Conservation (phyloP, 352 stramenopile genomes). For the Sclerospora graminicola region DNA sequence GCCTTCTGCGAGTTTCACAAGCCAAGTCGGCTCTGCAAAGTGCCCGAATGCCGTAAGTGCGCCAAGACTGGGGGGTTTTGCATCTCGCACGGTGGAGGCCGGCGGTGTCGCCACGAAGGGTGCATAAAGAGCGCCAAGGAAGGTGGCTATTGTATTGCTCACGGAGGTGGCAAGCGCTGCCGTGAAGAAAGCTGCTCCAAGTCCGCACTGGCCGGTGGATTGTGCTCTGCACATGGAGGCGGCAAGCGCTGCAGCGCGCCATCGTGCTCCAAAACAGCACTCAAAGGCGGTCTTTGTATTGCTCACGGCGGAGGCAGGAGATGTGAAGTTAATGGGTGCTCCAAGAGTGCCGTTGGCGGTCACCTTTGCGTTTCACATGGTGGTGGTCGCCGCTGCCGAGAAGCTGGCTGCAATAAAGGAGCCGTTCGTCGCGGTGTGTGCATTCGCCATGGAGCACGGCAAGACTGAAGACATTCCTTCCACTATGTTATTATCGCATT, state of each 20-base stretch:
- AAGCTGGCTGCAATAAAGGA: constrained; percentile 51
- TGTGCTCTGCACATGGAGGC: constrained; percentile 62
- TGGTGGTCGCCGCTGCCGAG: constrained; percentile 45
- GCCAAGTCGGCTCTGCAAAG: constrained; percentile 54
- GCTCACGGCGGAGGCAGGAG: constrained; percentile 49
- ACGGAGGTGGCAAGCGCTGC: constrained; percentile 51
- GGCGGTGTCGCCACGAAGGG: constrained; percentile 32
- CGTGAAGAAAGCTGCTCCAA: constrained; percentile 41
- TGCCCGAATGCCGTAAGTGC: constrained; percentile 43
- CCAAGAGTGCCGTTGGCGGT: constrained; percentile 51
- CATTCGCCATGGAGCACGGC: constrained; percentile 48
- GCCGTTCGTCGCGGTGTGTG: constrained; percentile 61
- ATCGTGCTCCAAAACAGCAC: constrained; percentile 50
- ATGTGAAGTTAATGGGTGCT: constrained; percentile 36
- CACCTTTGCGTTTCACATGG: constrained; percentile 55
- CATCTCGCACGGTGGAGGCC: constrained; percentile 59
- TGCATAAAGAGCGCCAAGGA: constrained; percentile 72
- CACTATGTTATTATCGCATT: constrained; percentile 3
- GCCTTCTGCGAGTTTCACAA: constrained; percentile 59
- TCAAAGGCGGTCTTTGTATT: constrained; percentile 55
- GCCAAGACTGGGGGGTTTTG: constrained; percentile 70
- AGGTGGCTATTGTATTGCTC: constrained; percentile 51
- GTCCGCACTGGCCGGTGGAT: constrained; percentile 46
- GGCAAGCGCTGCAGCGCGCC: constrained; percentile 42
- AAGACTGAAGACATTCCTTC: constrained; percentile 8